Evolutionary conservation across 2,329 filamentous ascomycete genomes (phyloP).

Genomic region (Arthrobotrys sinensis): DNA sequence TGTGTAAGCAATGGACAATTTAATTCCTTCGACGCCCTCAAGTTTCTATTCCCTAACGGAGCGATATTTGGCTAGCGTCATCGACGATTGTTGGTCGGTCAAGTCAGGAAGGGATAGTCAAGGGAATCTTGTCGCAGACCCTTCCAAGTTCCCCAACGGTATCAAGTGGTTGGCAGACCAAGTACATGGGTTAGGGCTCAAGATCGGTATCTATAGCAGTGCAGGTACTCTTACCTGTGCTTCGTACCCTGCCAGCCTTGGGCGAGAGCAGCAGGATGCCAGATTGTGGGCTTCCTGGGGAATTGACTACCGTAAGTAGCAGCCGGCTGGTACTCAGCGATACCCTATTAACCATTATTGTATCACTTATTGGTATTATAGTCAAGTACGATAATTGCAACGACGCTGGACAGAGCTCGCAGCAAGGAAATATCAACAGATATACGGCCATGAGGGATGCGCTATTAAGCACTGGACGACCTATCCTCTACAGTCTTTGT

Average conservation of each 20-base stretch:
- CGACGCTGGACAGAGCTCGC: conserved; percentile 70
- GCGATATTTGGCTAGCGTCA: conserved; percentile 40
- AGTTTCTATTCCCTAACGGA: not conserved
- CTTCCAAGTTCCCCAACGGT: conserved; percentile 59
- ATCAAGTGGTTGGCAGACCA: conserved; percentile 61
- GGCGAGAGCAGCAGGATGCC: conserved; percentile 62
- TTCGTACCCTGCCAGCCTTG: conserved; percentile 39
- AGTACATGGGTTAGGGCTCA: conserved; percentile 58
- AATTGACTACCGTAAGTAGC: conserved; percentile 32
- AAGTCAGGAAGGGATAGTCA: conserved; percentile 64
- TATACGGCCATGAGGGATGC: conserved; percentile 67
- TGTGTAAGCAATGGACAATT: conserved; percentile 68
- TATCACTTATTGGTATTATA: not conserved
- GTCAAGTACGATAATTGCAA: conserved; percentile 67
- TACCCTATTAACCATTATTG: not conserved
- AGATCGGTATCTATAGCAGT: conserved; percentile 64
- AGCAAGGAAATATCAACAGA: conserved; percentile 66
- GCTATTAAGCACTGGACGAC: conserved; percentile 65
- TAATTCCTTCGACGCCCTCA: no score
- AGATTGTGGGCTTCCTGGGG: conserved; percentile 45
- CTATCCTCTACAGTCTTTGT: conserved; percentile 66
- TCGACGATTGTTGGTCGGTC: conserved; percentile 64
- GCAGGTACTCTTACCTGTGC: conserved; percentile 47
- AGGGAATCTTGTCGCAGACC: conserved; percentile 52
- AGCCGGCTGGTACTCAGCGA: not conserved